Conservation (phyloP, 768 basidiomycete genomes). For the Neoboletus magnificus region DNA sequence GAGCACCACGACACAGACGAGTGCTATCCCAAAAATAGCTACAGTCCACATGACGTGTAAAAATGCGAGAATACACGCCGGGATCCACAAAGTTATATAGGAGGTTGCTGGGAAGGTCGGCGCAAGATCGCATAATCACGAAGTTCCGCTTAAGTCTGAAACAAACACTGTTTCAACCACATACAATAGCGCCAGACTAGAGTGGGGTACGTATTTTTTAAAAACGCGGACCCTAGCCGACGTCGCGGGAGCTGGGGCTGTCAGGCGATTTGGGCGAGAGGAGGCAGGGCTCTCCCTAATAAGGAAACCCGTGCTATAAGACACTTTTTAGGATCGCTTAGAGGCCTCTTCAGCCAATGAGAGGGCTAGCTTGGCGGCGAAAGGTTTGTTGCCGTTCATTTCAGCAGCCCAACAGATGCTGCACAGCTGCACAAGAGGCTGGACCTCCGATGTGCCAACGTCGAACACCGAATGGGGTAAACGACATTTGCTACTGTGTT, state of each 20-base stretch:
- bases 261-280: too few species aligned
- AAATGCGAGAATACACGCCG: not conserved
- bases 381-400: too few species aligned
- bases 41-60: conserved; percentile 5
- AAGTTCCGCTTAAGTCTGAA: not conserved
- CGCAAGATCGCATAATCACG: not conserved
- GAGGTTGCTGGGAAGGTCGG: not conserved
- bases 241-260: not conserved
- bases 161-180: not conserved
- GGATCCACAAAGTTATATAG: not conserved
- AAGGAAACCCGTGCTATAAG: too few species aligned
- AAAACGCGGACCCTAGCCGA: not conserved
- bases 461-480: not conserved
- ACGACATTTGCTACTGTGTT: not conserved
- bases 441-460: not conserved
- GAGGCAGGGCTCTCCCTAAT: too few species aligned
- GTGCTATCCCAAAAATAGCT: not conserved
- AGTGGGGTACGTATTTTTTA: too few species aligned
- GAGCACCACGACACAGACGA: conserved; percentile 9
- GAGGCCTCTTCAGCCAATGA: too few species aligned
- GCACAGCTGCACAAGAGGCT: too few species aligned
- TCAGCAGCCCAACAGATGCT: too few species aligned
- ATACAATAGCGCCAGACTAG: not conserved
- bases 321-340: too few species aligned
- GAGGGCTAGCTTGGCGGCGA: too few species aligned